These are phyloP conservation scores for Pyropia yezoensis DNA, from an alignment of 23 red algal species.

Conservation along the genomic window DNA sequence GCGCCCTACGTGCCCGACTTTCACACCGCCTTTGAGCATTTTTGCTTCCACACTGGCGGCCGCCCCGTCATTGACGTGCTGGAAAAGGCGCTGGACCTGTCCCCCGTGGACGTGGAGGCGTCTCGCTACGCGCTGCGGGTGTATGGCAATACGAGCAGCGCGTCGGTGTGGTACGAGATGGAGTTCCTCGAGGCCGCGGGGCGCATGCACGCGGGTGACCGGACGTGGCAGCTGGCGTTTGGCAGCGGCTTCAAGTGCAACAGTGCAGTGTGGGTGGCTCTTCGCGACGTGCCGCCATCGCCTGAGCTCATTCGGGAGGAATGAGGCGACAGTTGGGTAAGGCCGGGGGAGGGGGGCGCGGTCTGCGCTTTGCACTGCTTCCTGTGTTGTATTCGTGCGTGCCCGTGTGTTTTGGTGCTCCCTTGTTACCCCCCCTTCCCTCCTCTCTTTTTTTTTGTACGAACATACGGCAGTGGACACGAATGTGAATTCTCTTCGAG, in stretches of 20 bases:
- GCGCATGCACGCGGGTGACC: conserved; percentile 62
- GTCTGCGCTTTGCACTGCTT: too few relatives aligned
- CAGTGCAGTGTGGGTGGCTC: conserved; percentile 84
- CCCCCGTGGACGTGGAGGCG: conserved; percentile 57
- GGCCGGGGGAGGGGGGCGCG: too few relatives aligned
- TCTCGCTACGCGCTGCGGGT: conserved; percentile 72
- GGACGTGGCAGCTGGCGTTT: conserved; percentile 95
- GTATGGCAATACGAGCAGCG: conserved; percentile 89
- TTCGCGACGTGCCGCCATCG: conserved; percentile 28
- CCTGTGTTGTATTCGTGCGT: too few relatives aligned
- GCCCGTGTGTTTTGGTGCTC: too few relatives aligned
- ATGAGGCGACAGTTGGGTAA: too few relatives aligned
- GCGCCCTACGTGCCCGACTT: conserved; percentile 90
- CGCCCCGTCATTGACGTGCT: conserved; percentile 92
- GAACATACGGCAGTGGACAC: too few relatives aligned
- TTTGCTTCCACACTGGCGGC: conserved; percentile 98
- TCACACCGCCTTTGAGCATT: conserved; percentile 91
- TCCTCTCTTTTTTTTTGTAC: too few relatives aligned
- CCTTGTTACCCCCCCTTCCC: too few relatives aligned
- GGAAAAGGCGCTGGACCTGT: conserved; percentile 77
- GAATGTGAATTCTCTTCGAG: too few relatives aligned
- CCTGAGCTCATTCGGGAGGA: conserved; percentile 18
- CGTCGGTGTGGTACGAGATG: conserved; percentile 98
- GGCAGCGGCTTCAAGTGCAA: conserved; percentile 99
- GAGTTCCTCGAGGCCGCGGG: conserved; percentile 77